phyloP scores from a whole-genome alignment of 1,139 yeast genomes.

The Magnusiomyces starmeri region DNA sequence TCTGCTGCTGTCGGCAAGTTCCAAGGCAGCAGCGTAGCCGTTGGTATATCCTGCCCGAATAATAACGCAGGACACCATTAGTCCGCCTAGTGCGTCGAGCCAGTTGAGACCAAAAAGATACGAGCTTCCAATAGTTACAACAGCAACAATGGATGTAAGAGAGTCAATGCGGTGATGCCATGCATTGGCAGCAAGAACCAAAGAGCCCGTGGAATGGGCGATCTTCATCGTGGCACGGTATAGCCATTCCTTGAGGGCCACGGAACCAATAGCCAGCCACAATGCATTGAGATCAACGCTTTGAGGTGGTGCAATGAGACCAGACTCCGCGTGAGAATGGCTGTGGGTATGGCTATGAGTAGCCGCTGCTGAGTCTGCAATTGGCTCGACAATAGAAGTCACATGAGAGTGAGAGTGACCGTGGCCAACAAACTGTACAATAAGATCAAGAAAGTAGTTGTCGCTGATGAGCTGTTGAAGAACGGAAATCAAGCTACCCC shows the following conservation, averaged over 20 bases:
- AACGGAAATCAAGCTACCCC: constrained; percentile 69
- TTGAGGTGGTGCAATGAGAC: constrained; percentile 24
- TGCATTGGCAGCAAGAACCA: constrained; percentile 90
- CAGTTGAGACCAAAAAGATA: constrained; percentile 68
- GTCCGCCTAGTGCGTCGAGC: constrained; percentile 88
- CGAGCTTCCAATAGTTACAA: constrained; percentile 81
- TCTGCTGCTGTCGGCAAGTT: constrained; percentile 54
- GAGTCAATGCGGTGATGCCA: constrained; percentile 99
- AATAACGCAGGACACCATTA: constrained; percentile 72
- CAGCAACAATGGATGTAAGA: constrained; percentile 83
- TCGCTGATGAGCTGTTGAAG: constrained; percentile 39
- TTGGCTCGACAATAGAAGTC: background rate
- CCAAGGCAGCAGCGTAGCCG: constrained; percentile 59
- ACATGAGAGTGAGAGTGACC: constrained; percentile 43
- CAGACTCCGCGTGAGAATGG: constrained; percentile 34
- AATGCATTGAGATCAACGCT: constrained; percentile 83
- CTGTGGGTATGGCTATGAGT: constrained; percentile 41
- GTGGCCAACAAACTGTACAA: constrained; percentile 32
- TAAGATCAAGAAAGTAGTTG: constrained; percentile 40
- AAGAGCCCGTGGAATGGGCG: constrained; percentile 70
- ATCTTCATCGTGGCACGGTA: constrained; percentile 74
- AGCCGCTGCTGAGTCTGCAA: constrained; percentile 35
- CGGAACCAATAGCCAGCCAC: constrained; percentile 89
- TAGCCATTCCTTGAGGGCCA: constrained; percentile 77
- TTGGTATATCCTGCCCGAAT: constrained; percentile 81